Evolutionary conservation across 1,284 basidiomycete species (phyloP), one percentile per base, ranked within the genome.

Genomic region (Ustilago lituana): DNA sequence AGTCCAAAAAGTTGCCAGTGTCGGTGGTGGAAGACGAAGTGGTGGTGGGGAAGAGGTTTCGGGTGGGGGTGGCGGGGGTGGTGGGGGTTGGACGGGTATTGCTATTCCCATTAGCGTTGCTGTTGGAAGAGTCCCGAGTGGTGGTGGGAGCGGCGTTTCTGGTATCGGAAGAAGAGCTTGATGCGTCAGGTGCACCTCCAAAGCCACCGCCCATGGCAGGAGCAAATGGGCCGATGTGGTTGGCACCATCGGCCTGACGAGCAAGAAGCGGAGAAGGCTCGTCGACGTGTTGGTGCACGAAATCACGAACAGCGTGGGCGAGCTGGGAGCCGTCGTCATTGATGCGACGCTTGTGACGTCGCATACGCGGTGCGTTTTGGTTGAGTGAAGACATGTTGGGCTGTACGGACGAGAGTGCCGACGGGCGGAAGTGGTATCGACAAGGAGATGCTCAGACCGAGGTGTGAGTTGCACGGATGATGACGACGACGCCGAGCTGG

Each of bases 341-440:
- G 67, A 70, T 55, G 48, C 67, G 67, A 50, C 67, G 67, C 56
- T 64, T 70, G 55, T 74, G 73, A 56, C 73, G 73, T 27, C 59
- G 46, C 68, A 72, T 61, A 7, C 61, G 61, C 29, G 57, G 65
- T 32, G 56, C 37, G 43, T 66, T 66, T 32, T 60, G 57, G 33
- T 63, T 43, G 23, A 31, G 43, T 1, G 36, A 20, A 5, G 57
- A 60, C 56, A 60, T 64, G 49, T 27, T 57, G 45, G 14, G 17
- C 14, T 17, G 23, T 23, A 29, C 12, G 27, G n/a, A n/a, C n/a
- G n/a, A n/a, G n/a, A n/a, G n/a, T n/a, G n/a, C n/a, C n/a, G n/a
- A n/a, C n/a, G n/a, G n/a, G n/a, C n/a, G n/a, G n/a, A n/a, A n/a
- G n/a, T n/a, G n/a, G n/a, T n/a, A n/a, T n/a, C n/a, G n/a, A n/a